Base-by-base conservation (phyloP, 2,329 filamentous ascomycete species). In the Eurotiales sp. region DNA sequence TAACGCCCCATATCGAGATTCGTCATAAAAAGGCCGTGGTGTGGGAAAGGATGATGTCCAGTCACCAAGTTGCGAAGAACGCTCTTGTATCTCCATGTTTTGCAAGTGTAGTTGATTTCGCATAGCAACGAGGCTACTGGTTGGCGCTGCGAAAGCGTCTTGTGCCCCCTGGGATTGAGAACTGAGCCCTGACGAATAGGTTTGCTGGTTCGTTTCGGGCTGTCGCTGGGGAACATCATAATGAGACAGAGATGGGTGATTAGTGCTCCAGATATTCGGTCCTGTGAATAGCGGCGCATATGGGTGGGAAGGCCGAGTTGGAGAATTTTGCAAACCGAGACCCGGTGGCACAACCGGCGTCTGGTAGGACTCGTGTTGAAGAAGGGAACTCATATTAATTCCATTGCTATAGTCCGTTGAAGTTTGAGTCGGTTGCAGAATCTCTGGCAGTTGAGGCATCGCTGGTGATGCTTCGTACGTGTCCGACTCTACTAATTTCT, bases 181-280 rank as follows among this genome's bases (percentile, higher is more conserved):
- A 22, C 64, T 61, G 5, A 72, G 60, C 19, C 65, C 67, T 11
- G 66, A 64, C 19, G 70, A 70, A n/a, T 61, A 62, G 21, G 58
- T 42, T 46, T 57, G 60, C 43, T 57, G 60, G 27, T 59, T 57
- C n/a, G 59, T 63, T 25, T 55, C 58, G 30, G 61, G 57, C 23
- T 63, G 61, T 22, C 69, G 66, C 19, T 72, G 73, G 21, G 64
- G 68, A 15, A 62, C 53, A 34, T 43, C 47, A 27, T 43, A 32
- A 14, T 14, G 25, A 15, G 39, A 37, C 21, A 50, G 30, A 36
- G 74, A 69, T 1, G 73, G 65, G 51, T 77, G 74, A 22, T 69
- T 67, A 0, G 71, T 70, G 45, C 71, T 75, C 65, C 69, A 76
- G 40, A 78, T 70, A 30, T 69, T 73, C 8, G 72, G 71, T 5